phyloP scores from a whole-genome alignment of 1,284 basidiomycete genomes.

The Cutaneotrichosporon sp. region DNA sequence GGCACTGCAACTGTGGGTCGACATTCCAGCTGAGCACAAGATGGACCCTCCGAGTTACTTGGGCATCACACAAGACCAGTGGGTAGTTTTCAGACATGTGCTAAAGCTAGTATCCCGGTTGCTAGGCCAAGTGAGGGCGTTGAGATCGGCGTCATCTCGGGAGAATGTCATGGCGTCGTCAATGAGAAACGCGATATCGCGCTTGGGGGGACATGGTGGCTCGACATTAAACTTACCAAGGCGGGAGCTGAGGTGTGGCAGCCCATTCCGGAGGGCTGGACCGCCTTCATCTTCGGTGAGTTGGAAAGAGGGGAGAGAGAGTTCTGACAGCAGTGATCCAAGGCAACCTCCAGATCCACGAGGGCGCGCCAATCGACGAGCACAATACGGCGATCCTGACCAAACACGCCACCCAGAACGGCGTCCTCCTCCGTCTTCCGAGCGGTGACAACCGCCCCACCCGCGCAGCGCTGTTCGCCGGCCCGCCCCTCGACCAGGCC shows the following conservation, averaged over 20 bases:
- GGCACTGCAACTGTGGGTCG: conserved; percentile 91
- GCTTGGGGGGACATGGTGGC: conserved; percentile 87
- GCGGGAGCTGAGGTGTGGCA: conserved; percentile 73
- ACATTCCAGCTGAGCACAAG: conserved; percentile 82
- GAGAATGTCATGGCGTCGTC: conserved; percentile 73
- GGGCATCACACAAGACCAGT: conserved; percentile 47
- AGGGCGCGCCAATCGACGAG: conserved; percentile 55
- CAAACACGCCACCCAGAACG: conserved; percentile 36
- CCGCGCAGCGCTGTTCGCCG: conserved; percentile 74
- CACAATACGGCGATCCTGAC: conserved; percentile 70
- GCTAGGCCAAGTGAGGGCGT: conserved; percentile 68
- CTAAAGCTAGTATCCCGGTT: conserved; percentile 65
- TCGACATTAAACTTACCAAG: conserved; percentile 68
- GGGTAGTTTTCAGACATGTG: neutral
- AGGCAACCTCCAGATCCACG: conserved; percentile 6
- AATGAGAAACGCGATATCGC: conserved; percentile 48
- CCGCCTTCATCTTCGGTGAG: conserved; percentile 73
- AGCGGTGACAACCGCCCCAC: neutral
- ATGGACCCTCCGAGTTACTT: conserved; percentile 64
- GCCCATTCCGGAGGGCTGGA: conserved; percentile 78
- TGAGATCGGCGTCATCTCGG: conserved; percentile 68
- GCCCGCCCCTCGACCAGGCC: conserved; percentile 82
- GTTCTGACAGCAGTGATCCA: conserved; percentile 20
- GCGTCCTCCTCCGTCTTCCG: conserved; percentile 39
- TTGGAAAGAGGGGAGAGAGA: neutral